Evolutionary conservation across 2,329 filamentous ascomycete species (phyloP).

Genomic region (Trichoderma asperellum): DNA sequence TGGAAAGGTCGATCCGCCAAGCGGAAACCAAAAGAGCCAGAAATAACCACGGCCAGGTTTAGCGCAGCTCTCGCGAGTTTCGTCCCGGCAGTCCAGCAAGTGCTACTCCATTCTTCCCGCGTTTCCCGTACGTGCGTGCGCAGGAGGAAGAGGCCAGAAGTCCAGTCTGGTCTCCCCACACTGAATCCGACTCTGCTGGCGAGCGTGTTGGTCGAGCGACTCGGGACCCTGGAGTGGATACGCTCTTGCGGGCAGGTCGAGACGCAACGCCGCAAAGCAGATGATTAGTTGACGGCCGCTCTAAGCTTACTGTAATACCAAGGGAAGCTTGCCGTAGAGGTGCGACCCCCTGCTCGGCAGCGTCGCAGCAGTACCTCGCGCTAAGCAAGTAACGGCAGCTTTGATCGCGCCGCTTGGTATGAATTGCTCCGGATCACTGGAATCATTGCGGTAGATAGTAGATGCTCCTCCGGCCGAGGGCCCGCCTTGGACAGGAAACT

Average conservation of each 20-base stretch:
- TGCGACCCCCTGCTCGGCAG: background rate
- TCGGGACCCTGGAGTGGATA: background rate
- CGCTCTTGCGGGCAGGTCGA: background rate
- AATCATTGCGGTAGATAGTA: background rate
- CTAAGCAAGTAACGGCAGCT: slow-evolving; percentile 12
- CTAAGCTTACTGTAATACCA: background rate
- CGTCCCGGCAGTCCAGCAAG: slow-evolving; percentile 15
- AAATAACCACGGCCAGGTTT: slow-evolving; percentile 10
- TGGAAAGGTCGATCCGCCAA: slow-evolving; percentile 17
- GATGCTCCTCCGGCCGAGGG: background rate
- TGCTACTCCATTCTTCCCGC: slow-evolving; percentile 20
- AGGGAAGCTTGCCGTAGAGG: background rate
- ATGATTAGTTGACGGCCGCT: background rate
- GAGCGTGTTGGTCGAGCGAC: slow-evolving; percentile 5
- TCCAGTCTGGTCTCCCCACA: slow-evolving; percentile 14
- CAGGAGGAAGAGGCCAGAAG: slow-evolving; percentile 24
- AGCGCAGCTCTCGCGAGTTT: background rate
- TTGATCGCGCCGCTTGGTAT: slow-evolving; percentile 10
- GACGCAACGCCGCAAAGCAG: background rate
- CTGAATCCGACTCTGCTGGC: slow-evolving; percentile 10
- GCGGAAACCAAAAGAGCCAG: background rate
- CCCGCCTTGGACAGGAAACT: background rate
- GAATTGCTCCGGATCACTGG: slow-evolving; percentile 4
- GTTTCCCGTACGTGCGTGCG: background rate
- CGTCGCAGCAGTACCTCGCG: slow-evolving; percentile 7